Percentiles rank a stretch among this genome's conserved stretches.
Conservation (phyloP, 352 stramenopile species). For the Aphanomyces euteiches region DNA sequence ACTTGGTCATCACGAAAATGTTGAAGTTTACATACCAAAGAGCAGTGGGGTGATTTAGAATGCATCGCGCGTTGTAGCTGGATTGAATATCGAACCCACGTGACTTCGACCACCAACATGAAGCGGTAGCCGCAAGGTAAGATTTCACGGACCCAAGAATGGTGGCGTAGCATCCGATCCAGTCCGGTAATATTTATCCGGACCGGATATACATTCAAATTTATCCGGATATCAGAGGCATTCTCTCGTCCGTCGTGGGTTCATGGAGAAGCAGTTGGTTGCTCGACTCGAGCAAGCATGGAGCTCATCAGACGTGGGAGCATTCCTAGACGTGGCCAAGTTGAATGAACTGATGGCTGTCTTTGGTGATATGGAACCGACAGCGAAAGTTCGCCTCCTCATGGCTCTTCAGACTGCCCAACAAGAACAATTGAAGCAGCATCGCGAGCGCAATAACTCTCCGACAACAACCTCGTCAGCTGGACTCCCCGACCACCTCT, state of each 20-base stretch:
- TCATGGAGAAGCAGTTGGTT: conserved; percentile 29
- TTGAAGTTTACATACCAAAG: too few species aligned
- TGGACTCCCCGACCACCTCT: conserved; percentile 11
- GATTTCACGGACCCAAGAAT: too few species aligned
- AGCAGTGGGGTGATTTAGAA: too few species aligned
- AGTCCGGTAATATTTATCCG: too few species aligned
- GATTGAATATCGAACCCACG: too few species aligned
- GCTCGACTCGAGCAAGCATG: conserved; percentile 27
- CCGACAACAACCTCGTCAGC: not conserved
- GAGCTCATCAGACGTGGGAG: conserved; percentile 28
- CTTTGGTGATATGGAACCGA: conserved; percentile 26
- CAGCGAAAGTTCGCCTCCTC: conserved; percentile 26
- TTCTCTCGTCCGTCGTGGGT: not conserved
- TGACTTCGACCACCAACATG: too few species aligned
- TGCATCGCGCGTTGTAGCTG: too few species aligned
- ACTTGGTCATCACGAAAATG: too few species aligned
- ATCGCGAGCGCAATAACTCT: conserved; percentile 18
- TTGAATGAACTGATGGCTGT: conserved; percentile 16
- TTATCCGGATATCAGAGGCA: conserved; percentile 17
- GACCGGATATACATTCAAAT: not conserved
- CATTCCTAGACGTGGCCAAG: conserved; percentile 29
- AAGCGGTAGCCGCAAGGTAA: too few species aligned
- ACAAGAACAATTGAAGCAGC: conserved; percentile 25
- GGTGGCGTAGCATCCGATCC: too few species aligned
- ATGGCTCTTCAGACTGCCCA: conserved; percentile 23